Conservation (phyloP, 805 yeast genomes). For the Wickerhamiella shivajii region DNA sequence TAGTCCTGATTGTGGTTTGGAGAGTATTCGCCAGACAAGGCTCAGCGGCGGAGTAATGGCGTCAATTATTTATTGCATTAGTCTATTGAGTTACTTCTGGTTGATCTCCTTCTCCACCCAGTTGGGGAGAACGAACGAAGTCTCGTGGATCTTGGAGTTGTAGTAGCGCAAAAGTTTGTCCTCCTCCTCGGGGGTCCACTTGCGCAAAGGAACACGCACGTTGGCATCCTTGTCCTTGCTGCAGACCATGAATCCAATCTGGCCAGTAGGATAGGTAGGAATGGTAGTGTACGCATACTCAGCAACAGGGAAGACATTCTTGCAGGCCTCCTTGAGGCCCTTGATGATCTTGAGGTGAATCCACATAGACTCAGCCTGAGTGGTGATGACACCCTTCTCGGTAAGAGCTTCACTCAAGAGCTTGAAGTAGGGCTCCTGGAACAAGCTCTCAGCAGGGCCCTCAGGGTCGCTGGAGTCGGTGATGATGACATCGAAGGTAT, state of each 20-base stretch:
- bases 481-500: conserved; percentile 85
- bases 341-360: conserved; percentile 66
- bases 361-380: conserved; percentile 86
- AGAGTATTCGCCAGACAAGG: no score
- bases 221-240: conserved; percentile 36
- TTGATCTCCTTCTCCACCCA: conserved; percentile 41
- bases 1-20: no score
- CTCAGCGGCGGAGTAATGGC: not conserved
- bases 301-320: conserved; percentile 67
- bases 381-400: conserved; percentile 77
- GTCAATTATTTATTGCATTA: not conserved
- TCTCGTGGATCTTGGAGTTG: conserved; percentile 47
- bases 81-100: conserved; percentile 1
- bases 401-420: conserved; percentile 77
- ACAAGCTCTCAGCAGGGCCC: conserved; percentile 91
- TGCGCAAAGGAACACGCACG: conserved; percentile 40
- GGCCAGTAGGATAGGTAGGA: conserved; percentile 83
- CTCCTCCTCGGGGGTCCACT: conserved; percentile 33
- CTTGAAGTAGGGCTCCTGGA: conserved; percentile 84
- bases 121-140: conserved; percentile 65
- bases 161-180: conserved; percentile 44
- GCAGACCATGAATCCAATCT: conserved; percentile 64
- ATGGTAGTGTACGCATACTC: conserved; percentile 70
- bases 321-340: conserved; percentile 60
- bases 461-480: conserved; percentile 98